Evolutionary conservation across 2,329 filamentous ascomycete genomes (phyloP).

Genomic region (Arthrinium phaeospermum): DNA sequence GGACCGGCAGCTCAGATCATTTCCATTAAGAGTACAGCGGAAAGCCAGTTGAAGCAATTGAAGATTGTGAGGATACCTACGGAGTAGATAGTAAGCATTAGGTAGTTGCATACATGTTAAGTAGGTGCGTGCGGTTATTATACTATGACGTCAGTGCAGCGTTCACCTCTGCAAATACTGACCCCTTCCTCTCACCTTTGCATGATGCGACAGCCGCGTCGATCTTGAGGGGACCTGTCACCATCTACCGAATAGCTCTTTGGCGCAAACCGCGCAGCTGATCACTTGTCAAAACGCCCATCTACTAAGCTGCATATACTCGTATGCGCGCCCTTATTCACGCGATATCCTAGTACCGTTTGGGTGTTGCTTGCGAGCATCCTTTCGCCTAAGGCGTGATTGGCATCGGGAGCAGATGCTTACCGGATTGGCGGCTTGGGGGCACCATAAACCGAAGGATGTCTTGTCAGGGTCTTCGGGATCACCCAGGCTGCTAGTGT

Average conservation of each 20-base stretch:
- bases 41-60: no score
- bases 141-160: not conserved
- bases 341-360: slow-evolving; percentile 14
- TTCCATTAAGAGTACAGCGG: not conserved
- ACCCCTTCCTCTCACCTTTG: slow-evolving; percentile 2
- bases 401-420: not conserved
- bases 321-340: not conserved
- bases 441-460: not conserved
- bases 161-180: not conserved
- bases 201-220: not conserved
- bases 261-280: not conserved
- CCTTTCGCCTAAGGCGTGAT: slow-evolving; percentile 1
- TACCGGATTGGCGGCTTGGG: not conserved
- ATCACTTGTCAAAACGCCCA: slow-evolving; percentile 13
- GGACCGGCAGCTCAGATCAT: slow-evolving; percentile 6
- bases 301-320: not conserved
- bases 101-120: not conserved
- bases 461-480: slow-evolving; percentile 9
- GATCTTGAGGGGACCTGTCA: not conserved
- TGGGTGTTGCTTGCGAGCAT: slow-evolving; percentile 1
- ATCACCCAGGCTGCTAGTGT: slow-evolving; percentile 1
- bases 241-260: not conserved
- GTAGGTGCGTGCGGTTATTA: not conserved
- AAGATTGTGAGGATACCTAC: not conserved
- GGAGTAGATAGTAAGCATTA: not conserved